These are phyloP conservation scores for Dispira simplex DNA, from an alignment of 192 early-diverging fungal species.

Conservation along the genomic window DNA sequence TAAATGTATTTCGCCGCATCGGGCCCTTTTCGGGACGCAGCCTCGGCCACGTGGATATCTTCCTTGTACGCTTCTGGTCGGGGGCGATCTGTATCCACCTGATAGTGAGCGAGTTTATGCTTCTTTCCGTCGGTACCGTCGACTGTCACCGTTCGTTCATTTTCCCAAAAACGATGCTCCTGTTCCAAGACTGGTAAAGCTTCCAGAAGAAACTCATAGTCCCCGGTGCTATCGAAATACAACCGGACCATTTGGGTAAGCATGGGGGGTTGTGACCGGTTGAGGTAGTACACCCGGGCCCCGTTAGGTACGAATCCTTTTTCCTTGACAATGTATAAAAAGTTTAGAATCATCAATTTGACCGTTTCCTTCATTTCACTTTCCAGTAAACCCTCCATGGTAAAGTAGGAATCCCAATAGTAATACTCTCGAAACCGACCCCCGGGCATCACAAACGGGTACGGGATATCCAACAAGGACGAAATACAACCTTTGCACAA, in stretches of 20 bases:
- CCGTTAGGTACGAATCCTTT: constrained; percentile 65
- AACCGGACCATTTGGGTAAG: constrained; percentile 49
- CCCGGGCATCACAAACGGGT: constrained; percentile 55
- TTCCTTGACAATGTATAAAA: constrained; percentile 36
- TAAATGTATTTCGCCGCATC: constrained; percentile 24
- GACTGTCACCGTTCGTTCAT: constrained; percentile 31
- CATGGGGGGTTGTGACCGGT: constrained; percentile 61
- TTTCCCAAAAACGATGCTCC: constrained; percentile 48
- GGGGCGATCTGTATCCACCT: constrained; percentile 33
- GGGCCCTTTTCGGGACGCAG: constrained; percentile 11
- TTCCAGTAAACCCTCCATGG: constrained; percentile 42
- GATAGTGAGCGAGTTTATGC: constrained; percentile 32
- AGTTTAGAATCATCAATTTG: constrained; percentile 36
- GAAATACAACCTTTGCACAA: constrained; percentile 38
- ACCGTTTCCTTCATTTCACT: constrained; percentile 33
- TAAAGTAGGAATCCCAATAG: constrained; percentile 63
- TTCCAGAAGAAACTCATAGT: constrained; percentile 22
- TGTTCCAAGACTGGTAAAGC: constrained; percentile 36
- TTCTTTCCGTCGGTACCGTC: constrained; percentile 13
- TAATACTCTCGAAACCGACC: constrained; percentile 59
- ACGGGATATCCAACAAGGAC: constrained; percentile 33
- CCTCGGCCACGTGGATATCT: constrained; percentile 36
- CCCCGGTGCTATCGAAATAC: constrained; percentile 34
- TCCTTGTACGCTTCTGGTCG: constrained; percentile 49
- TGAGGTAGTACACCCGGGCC: constrained; percentile 54